phyloP scores from a whole-genome alignment of 805 yeast genomes.

The Kodamaea laetipori region DNA sequence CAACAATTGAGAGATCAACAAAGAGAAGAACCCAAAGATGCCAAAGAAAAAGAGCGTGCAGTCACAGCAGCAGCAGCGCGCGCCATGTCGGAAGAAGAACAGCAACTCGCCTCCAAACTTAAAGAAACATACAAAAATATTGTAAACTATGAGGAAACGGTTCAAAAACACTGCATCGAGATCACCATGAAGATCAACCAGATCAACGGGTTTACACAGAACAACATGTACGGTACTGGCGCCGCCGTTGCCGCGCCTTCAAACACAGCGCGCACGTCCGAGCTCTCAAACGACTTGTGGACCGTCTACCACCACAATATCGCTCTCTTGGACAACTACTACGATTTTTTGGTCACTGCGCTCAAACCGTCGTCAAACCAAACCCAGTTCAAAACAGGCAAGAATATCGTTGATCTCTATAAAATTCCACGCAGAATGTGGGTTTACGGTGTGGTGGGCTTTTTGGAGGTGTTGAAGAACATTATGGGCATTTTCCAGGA shows the following conservation, averaged over 20 bases:
- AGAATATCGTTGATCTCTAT: conserved; percentile 73
- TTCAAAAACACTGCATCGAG: conserved; percentile 69
- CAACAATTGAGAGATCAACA: not conserved
- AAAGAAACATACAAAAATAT: conserved; percentile 76
- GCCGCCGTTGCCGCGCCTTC: conserved; percentile 12
- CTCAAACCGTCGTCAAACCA: conserved; percentile 58
- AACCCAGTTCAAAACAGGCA: conserved; percentile 66
- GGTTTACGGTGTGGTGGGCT: conserved; percentile 85
- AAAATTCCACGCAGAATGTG: conserved; percentile 79
- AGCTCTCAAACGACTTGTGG: conserved; percentile 66
- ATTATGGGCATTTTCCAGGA: conserved; percentile 72
- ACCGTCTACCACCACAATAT: conserved; percentile 67
- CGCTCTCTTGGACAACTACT: conserved; percentile 66
- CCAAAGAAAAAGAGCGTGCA: conserved; percentile 14
- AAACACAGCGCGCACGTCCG: conserved; percentile 40
- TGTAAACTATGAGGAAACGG: conserved; percentile 64
- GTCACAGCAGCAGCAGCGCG: too few relatives aligned
- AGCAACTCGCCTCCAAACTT: conserved; percentile 64
- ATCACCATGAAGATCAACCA: conserved; percentile 53
- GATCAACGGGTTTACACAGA: conserved; percentile 15
- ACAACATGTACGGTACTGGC: conserved; percentile 3
- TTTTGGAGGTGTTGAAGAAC: conserved; percentile 73
- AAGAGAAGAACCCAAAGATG: not conserved
- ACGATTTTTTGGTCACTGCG: conserved; percentile 71
- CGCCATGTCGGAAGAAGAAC: conserved; percentile 59